Evolutionary conservation across 805 yeast species (phyloP).

Genomic region (Schizosaccharomyces cryophilus): DNA sequence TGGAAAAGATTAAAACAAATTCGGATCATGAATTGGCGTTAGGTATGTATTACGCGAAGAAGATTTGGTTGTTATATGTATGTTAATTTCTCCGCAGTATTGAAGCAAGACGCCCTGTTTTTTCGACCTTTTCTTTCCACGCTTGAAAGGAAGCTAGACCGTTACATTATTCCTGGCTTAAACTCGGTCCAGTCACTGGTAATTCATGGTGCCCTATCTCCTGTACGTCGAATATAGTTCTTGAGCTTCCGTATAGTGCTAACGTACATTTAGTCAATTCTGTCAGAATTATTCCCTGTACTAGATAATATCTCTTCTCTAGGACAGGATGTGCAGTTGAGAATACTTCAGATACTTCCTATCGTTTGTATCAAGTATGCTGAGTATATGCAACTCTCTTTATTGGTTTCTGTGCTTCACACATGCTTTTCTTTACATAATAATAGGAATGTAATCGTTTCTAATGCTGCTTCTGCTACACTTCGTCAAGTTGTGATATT

Average conservation of each 20-base stretch:
- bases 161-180: background rate
- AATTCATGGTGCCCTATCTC: background rate
- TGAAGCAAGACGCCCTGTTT: background rate
- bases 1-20: background rate
- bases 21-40: background rate
- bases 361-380: constrained; percentile 43
- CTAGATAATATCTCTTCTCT: constrained; percentile 49
- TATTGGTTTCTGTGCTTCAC: constrained; percentile 32
- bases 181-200: background rate
- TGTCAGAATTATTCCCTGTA: constrained; percentile 35
- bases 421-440: constrained; percentile 53
- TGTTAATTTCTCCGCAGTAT: too few species aligned
- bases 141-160: background rate
- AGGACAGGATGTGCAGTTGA: constrained; percentile 63
- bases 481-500: constrained; percentile 61
- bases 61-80: too few species aligned
- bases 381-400: constrained; percentile 26
- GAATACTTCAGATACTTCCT: constrained; percentile 64
- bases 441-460: constrained; percentile 50
- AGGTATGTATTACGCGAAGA: too few species aligned
- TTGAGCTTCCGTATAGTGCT: background rate
- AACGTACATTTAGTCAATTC: background rate
- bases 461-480: constrained; percentile 82
- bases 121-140: background rate
- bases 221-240: background rate